Percentiles rank a stretch among this genome's conserved stretches.
These are phyloP conservation scores for Ophiostoma novo-ulmi DNA, from an alignment of 2,329 filamentous ascomycete genomes.

Conservation along the genomic window DNA sequence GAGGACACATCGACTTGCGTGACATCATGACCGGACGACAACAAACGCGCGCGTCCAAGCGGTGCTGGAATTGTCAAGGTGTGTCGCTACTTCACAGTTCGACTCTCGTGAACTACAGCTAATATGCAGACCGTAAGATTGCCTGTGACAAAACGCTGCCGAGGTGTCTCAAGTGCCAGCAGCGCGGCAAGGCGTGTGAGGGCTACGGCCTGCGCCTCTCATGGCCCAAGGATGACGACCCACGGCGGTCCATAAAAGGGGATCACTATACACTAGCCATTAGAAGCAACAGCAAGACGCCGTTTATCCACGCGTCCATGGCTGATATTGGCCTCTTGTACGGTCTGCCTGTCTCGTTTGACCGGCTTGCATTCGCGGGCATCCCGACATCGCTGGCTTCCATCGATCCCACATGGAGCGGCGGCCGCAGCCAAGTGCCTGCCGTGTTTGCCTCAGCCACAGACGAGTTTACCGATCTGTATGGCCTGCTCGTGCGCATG, in stretches of 20 bases:
- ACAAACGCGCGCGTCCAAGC: conserved; percentile 13
- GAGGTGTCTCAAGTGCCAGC: conserved; percentile 21
- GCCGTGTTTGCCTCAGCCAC: conserved; percentile 22
- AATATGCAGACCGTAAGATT: conserved; percentile 23
- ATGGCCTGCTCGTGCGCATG: conserved; percentile 28
- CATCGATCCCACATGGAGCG: not conserved
- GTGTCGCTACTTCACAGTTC: not conserved
- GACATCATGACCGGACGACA: conserved; percentile 1
- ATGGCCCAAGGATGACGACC: conserved; percentile 23
- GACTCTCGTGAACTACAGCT: no score
- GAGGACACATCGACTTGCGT: not conserved
- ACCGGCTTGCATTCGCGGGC: not conserved
- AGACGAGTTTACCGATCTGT: conserved; percentile 26
- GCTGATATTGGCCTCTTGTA: not conserved
- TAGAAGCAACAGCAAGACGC: not conserved
- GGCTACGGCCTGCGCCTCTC: conserved; percentile 26
- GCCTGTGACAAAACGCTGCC: conserved; percentile 26
- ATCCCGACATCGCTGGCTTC: not conserved
- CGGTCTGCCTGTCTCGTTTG: not conserved
- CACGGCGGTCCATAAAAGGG: not conserved
- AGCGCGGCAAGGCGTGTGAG: conserved; percentile 20
- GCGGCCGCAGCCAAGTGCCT: conserved; percentile 22
- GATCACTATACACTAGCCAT: not conserved
- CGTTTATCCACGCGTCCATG: not conserved
- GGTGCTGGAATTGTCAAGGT: conserved; percentile 24